Evolutionary conservation across 345 rosid species (phyloP), one percentile per base, ranked within the genome.

Genomic region (Sisymbrium irio): DNA sequence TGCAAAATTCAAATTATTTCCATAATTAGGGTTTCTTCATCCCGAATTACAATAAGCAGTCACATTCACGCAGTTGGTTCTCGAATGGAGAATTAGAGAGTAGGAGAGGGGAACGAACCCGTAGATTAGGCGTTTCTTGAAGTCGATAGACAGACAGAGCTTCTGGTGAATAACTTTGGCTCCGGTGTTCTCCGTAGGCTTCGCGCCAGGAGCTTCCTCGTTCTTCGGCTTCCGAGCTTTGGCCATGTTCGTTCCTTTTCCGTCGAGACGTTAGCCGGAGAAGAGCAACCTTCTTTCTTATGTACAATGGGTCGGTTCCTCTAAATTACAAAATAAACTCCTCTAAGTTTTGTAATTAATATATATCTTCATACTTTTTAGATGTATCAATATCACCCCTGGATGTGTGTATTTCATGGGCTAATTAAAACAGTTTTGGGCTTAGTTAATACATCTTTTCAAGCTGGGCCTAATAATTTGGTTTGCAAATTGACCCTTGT

Each of bases 131-230:
- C 84, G 92, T 64, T 79, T 77, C 17, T 81, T 83, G 61, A 85
- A 72, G 83, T 95, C 97, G 50, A 95, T 78, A 39, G 92, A 88
- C 65, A 95, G 97, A 78, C 90, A 88, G 51, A 95, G 97, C 85
- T 90, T 95, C 89, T 95, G 99, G 77, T 90, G 97, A 69, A 88
- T 93, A 22, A 92, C 90, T 18, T 87, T 80, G 32, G 93, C 97
- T 56, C 90, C 92, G 32, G 97, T 79, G 74, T 82, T 80, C 20
- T 87, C 96, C 42, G 88, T 81, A 77, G 86, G 81, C 73, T 82
- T 80, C 9, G 85, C 91, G 44, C 85, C 85, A 80, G 85, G 82
- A 39, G 90, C 46, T 46, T 86, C 96, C 20, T 86, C 90, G 79
- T 68, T 85, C 85, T 85, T 92, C 69, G 89, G 84, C 81, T 90